phyloP scores from a whole-genome alignment of 1,284 basidiomycete genomes.

The Boletellus sp. region DNA sequence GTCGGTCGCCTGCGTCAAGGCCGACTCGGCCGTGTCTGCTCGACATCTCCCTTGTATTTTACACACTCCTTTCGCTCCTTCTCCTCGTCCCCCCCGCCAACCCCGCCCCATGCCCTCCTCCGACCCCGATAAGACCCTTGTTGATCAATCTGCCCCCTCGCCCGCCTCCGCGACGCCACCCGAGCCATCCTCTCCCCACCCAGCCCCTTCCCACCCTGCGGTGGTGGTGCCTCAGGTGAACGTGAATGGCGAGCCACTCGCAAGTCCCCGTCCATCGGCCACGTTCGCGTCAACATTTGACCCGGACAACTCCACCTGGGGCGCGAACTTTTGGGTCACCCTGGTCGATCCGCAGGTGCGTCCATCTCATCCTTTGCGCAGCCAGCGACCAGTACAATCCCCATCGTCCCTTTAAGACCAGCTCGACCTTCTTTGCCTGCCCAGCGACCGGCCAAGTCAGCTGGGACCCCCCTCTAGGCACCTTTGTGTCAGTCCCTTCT shows the following conservation, averaged over 20 bases:
- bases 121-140: constrained; percentile 25
- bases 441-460: constrained; percentile 88
- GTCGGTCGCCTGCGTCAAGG: constrained; percentile 8
- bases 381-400: constrained; percentile 11
- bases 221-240: constrained; percentile 34
- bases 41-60: constrained; percentile 24
- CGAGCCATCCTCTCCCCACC: constrained; percentile 5
- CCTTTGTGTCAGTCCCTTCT: constrained; percentile 66
- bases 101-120: constrained; percentile 18
- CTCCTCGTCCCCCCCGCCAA: neutral
- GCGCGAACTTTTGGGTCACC: constrained; percentile 85
- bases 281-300: constrained; percentile 19
- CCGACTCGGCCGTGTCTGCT: constrained; percentile 8
- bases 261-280: constrained; percentile 31
- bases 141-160: constrained; percentile 20
- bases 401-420: constrained; percentile 48
- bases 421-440: constrained; percentile 86
- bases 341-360: constrained; percentile 75
- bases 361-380: constrained; percentile 12
- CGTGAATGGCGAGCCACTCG: constrained; percentile 31
- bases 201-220: constrained; percentile 8
- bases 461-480: constrained; percentile 89
- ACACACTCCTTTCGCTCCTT: constrained; percentile 5
- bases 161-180: constrained; percentile 4
- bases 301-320: constrained; percentile 46